Evolutionary conservation across 108 stramenopile genomes (phyloP).

Genomic region (Pseudonitzschia multistriata): DNA sequence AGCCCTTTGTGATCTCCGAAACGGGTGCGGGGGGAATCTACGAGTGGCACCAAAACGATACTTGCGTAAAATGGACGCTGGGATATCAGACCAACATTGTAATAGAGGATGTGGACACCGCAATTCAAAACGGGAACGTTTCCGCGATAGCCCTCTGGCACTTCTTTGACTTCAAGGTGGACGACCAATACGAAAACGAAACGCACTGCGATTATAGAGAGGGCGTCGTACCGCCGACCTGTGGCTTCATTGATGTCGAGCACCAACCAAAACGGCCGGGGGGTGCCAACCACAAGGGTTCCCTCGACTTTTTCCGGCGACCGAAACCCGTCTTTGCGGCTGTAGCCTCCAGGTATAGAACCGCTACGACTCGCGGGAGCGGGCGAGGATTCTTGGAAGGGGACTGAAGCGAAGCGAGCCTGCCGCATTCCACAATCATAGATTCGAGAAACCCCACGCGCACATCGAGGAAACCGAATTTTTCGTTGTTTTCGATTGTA

Average conservation of each 20-base stretch:
- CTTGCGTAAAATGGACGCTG: constrained; percentile 30
- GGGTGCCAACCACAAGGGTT: constrained; percentile 47
- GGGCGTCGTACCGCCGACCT: constrained; percentile 27
- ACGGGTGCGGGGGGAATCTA: constrained; percentile 46
- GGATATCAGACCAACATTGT: constrained; percentile 35
- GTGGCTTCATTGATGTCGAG: constrained; percentile 36
- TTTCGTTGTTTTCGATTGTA: too few relatives aligned
- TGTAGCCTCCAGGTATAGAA: constrained; percentile 34
- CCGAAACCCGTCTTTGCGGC: constrained; percentile 28
- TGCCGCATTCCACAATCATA: too few relatives aligned
- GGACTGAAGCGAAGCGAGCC: too few relatives aligned
- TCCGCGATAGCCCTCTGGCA: constrained; percentile 45
- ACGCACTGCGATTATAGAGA: constrained; percentile 45
- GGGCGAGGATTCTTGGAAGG: too few relatives aligned
- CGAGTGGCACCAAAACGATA: constrained; percentile 42
- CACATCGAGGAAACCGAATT: too few relatives aligned
- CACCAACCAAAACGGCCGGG: constrained; percentile 28
- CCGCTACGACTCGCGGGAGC: neutral
- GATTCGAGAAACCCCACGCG: too few relatives aligned
- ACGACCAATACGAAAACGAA: constrained; percentile 31
- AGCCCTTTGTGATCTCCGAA: constrained; percentile 45
- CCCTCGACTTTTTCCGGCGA: constrained; percentile 42
- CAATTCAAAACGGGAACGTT: constrained; percentile 30
- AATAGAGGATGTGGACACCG: constrained; percentile 27
- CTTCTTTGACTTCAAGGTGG: constrained; percentile 47